A percentile compares a stretch with the other conserved stretches of the same genome.
Conservation (phyloP, 2,329 filamentous ascomycete genomes). For the Epichloe brachyelytri region DNA sequence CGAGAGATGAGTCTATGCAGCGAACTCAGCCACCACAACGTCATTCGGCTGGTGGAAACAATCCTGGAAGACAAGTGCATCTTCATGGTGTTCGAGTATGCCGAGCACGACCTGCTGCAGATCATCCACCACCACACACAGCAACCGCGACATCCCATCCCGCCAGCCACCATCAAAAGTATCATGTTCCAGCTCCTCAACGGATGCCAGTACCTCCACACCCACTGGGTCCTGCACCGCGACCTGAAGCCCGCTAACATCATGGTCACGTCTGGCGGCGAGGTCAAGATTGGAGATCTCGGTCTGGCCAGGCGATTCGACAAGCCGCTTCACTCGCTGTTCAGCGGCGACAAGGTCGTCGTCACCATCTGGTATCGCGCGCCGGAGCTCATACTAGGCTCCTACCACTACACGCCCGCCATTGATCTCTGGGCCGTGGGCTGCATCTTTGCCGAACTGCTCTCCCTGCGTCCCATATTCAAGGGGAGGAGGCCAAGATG, state of each 20-base stretch:
- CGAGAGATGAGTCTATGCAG: constrained; percentile 96
- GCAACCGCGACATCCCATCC: constrained; percentile 76
- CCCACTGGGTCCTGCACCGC: constrained; percentile 93
- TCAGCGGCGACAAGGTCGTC: constrained; percentile 91
- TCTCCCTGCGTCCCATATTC: constrained; percentile 87
- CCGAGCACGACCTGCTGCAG: constrained; percentile 91
- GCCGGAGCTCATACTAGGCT: constrained; percentile 82
- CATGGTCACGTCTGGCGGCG: constrained; percentile 84
- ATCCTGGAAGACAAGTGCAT: constrained; percentile 98
- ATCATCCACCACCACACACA: constrained; percentile 98
- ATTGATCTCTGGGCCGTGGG: constrained; percentile 97
- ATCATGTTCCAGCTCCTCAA: constrained; percentile 95
- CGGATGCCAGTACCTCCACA: constrained; percentile 86
- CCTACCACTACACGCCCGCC: constrained; percentile 90
- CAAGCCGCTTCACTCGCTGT: constrained; percentile 84
- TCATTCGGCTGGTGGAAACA: constrained; percentile 86
- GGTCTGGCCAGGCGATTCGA: constrained; percentile 86
- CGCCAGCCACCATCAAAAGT: constrained; percentile 76
- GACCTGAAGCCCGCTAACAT: constrained; percentile 98
- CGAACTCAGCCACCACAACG: constrained; percentile 76
- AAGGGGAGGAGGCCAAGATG: constrained; percentile 99
- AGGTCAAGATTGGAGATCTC: constrained; percentile 89
- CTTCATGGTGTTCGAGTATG: constrained; percentile 98
- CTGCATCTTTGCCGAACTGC: constrained; percentile 91
- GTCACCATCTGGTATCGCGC: constrained; percentile 99